Percentiles rank a stretch among this genome's conserved stretches.
These are phyloP conservation scores for Posidonia australis DNA, from an alignment of 106 monocot genomes.

Conservation along the genomic window DNA sequence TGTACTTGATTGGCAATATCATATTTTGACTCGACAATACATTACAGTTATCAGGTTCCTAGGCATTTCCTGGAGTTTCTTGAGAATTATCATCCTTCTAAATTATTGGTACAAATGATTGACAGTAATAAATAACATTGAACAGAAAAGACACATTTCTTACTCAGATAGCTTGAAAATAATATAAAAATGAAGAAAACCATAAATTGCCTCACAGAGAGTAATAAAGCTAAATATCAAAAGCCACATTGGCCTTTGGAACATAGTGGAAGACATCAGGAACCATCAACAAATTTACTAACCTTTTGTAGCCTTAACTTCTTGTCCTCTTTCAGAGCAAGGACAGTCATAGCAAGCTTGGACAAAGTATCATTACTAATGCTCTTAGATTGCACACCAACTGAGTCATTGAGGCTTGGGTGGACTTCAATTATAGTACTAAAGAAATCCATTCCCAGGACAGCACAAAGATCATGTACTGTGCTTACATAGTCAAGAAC, in stretches of 20 bases:
- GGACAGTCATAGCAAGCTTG: slow-evolving; percentile 56
- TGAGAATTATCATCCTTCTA: too few species aligned
- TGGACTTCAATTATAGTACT: slow-evolving; percentile 75
- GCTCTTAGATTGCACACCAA: slow-evolving; percentile 72
- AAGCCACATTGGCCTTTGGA: neutral
- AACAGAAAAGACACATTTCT: too few species aligned
- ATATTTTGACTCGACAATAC: too few species aligned
- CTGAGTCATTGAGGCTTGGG: slow-evolving; percentile 64
- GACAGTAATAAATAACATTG: too few species aligned
- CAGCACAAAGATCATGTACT: slow-evolving; percentile 85
- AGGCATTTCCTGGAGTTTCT: too few species aligned
- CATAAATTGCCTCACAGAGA: too few species aligned
- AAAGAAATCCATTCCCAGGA: slow-evolving; percentile 82
- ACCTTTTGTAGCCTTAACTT: slow-evolving; percentile 69
- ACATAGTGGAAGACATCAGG: neutral
- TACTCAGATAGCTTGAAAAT: too few species aligned
- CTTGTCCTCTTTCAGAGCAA: slow-evolving; percentile 59
- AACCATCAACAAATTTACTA: neutral
- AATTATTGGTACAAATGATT: too few species aligned
- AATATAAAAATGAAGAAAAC: too few species aligned
- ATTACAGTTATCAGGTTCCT: too few species aligned
- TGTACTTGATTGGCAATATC: too few species aligned
- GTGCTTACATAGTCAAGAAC: slow-evolving; percentile 78
- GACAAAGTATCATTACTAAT: slow-evolving; percentile 77
- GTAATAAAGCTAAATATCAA: too few species aligned